Percentiles rank a stretch among this genome's conserved stretches.
Conservation (phyloP, 2,329 filamentous ascomycete genomes). For the Chaetomium strumarium region DNA sequence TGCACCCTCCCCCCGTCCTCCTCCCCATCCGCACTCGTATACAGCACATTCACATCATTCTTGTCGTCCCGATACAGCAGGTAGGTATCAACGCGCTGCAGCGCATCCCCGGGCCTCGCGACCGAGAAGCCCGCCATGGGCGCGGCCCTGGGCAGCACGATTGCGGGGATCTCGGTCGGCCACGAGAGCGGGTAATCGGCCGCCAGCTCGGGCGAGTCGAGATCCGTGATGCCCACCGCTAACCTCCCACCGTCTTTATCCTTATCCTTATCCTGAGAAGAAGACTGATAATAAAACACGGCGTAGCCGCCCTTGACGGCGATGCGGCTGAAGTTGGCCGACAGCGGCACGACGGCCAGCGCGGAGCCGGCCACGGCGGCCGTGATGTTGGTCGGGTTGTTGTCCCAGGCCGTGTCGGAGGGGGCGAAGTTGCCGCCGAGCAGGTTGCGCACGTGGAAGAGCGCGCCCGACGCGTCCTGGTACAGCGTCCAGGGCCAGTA, state of each 20-base stretch:
- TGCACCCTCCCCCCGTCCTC: background rate
- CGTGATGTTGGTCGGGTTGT: conserved; percentile 2
- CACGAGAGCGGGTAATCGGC: conserved; percentile 9
- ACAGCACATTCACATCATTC: conserved; percentile 15
- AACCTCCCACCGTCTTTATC: background rate
- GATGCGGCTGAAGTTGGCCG: conserved; percentile 7
- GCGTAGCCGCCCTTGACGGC: conserved; percentile 17
- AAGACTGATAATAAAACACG: conserved; percentile 18
- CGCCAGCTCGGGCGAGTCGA: background rate
- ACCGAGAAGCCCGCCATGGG: conserved; percentile 17
- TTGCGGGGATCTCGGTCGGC: conserved; percentile 7
- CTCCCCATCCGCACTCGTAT: conserved; percentile 4
- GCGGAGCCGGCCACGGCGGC: background rate
- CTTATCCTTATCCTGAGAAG: no score
- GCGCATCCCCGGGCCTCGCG: conserved; percentile 3
- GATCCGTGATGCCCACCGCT: conserved; percentile 4
- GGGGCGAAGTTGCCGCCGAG: background rate
- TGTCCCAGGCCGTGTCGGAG: background rate
- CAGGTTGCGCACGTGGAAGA: conserved; percentile 16
- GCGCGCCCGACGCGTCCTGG: conserved; percentile 2
- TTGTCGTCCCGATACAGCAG: conserved; percentile 17
- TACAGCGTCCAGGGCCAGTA: conserved; percentile 22
- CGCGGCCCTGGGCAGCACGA: conserved; percentile 2
- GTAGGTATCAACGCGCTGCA: conserved; percentile 16
- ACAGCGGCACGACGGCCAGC: conserved; percentile 17